phyloP scores from a whole-genome alignment of 257 asterid species.

The Voacanga thouarsii region DNA sequence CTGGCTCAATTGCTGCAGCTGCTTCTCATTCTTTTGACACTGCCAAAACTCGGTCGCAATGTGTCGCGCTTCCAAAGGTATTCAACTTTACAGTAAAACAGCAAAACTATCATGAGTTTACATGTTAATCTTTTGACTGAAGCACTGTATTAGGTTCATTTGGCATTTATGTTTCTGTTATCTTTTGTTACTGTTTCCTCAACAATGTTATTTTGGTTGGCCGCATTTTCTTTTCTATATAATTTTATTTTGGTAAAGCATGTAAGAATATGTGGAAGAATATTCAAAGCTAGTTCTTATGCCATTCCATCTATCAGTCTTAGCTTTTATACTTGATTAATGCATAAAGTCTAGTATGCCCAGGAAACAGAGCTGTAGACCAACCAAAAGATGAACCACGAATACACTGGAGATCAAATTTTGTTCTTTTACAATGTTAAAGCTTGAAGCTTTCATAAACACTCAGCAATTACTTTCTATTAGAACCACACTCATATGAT shows the following conservation, averaged over 20 bases:
- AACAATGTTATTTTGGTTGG: not conserved
- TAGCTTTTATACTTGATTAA: not conserved
- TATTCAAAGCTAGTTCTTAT: not conserved
- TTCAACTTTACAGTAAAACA: constrained; percentile 8
- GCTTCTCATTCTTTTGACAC: constrained; percentile 94
- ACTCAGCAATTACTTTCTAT: not conserved
- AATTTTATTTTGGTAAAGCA: not conserved
- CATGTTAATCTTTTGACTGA: not conserved
- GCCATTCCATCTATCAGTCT: not conserved
- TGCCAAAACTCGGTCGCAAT: constrained; percentile 75
- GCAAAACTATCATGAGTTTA: not conserved
- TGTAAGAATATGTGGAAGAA: not conserved
- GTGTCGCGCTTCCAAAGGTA: constrained; percentile 84
- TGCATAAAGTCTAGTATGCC: no score
- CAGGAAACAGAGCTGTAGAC: not conserved
- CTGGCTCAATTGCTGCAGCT: constrained; percentile 98
- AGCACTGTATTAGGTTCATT: no score
- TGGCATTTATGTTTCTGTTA: not conserved
- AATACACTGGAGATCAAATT: not conserved
- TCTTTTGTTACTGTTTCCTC: not conserved
- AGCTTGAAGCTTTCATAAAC: not conserved
- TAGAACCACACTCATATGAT: not conserved
- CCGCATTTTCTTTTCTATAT: not conserved
- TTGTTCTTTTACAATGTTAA: not conserved
- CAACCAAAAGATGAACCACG: not conserved